Percentiles rank a stretch among this genome's conserved stretches.
These are phyloP conservation scores for Calonectria honghensis DNA, from an alignment of 2,329 filamentous ascomycete genomes.

Conservation along the genomic window DNA sequence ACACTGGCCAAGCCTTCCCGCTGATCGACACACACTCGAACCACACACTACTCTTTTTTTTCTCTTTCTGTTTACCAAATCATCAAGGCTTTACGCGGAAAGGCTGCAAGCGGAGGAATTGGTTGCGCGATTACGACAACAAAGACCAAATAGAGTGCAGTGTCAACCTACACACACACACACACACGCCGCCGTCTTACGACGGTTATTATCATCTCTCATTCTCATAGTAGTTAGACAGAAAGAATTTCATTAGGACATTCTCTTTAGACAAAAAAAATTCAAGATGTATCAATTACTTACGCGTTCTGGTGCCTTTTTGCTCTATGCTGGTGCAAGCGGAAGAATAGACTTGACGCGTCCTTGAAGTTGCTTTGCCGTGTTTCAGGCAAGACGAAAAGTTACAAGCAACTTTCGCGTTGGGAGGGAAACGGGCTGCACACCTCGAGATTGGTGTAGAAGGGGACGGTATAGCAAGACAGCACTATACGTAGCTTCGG, in stretches of 20 bases:
- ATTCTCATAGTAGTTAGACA: slow-evolving; percentile 12
- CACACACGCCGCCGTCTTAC: not conserved
- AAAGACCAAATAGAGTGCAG: slow-evolving; percentile 7
- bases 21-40: slow-evolving; percentile 4
- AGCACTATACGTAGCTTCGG: not conserved
- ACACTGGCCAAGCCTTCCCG: slow-evolving; percentile 16
- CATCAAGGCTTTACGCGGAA: too few relatives aligned
- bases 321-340: not conserved
- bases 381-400: too few relatives aligned
- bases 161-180: not conserved
- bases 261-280: slow-evolving; percentile 25
- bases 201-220: slow-evolving; percentile 3
- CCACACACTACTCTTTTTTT: not conserved
- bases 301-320: not conserved
- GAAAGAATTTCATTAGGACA: slow-evolving; percentile 26
- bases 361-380: not conserved
- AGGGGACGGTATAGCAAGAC: not conserved
- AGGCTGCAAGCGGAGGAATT: not conserved
- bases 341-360: not conserved
- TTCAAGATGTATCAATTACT: not conserved
- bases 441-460: not conserved
- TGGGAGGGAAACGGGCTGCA: not conserved
- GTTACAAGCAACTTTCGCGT: not conserved
- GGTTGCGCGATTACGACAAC: not conserved
- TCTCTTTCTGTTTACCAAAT: not conserved